Evolutionary conservation across 2,329 filamentous ascomycete genomes (phyloP).

Genomic region (Pseudofabraea citricarpa): DNA sequence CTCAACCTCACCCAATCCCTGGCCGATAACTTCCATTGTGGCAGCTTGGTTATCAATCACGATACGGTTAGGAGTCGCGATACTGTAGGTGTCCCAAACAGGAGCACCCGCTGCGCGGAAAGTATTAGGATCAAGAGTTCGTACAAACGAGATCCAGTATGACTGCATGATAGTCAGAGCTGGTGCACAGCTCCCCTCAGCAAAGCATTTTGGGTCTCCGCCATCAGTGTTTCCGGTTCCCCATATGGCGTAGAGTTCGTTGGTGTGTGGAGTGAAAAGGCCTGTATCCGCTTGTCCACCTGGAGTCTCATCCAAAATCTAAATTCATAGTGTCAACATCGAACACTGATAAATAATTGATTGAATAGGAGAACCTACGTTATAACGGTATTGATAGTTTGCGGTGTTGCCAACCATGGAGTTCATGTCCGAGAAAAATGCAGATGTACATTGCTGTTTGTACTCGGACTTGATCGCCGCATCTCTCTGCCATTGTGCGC

Average conservation of each 20-base stretch:
- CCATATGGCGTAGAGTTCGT: slow-evolving; percentile 17
- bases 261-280: slow-evolving; percentile 28
- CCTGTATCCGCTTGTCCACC: slow-evolving; percentile 29
- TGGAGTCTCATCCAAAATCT: slow-evolving; percentile 5
- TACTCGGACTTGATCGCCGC: slow-evolving; percentile 38
- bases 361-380: no score
- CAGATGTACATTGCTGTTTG: slow-evolving; percentile 4
- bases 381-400: slow-evolving; percentile 40
- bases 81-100: slow-evolving; percentile 12
- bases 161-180: slow-evolving; percentile 23
- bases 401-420: slow-evolving; percentile 37
- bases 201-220: slow-evolving; percentile 7
- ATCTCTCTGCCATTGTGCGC: slow-evolving; percentile 36
- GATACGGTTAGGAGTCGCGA: slow-evolving; percentile 1
- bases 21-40: slow-evolving; percentile 6
- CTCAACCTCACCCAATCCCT: slow-evolving; percentile 1
- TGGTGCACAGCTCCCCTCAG: slow-evolving; percentile 26
- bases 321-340: no score
- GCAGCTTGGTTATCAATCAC: slow-evolving; percentile 5
- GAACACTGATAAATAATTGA: no score
- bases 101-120: slow-evolving; percentile 17
- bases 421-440: slow-evolving; percentile 33
- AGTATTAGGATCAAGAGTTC: slow-evolving; percentile 33
- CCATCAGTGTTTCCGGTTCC: slow-evolving; percentile 17
- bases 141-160: slow-evolving; percentile 37